Evolutionary conservation across 352 stramenopile species (phyloP).

Genomic region (Phytopythium montanum): DNA sequence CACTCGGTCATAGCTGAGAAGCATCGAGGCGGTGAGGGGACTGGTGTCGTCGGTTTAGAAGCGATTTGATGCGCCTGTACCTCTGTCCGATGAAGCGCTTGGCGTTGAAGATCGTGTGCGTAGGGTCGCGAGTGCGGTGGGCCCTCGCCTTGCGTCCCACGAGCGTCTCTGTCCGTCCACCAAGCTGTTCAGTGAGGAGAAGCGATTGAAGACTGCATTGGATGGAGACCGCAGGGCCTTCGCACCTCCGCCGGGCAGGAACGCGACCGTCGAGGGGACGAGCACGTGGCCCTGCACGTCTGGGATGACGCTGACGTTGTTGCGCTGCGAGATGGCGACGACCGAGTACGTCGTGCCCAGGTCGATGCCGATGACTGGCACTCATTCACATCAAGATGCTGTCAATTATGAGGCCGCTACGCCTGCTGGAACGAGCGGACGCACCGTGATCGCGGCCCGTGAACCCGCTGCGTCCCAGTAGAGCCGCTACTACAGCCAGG

Average conservation of each 20-base stretch:
- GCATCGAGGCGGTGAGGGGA: too few relatives aligned
- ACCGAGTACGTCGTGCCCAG: constrained; percentile 79
- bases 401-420: neutral
- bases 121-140: constrained; percentile 45
- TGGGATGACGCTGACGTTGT: constrained; percentile 57
- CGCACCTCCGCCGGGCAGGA: constrained; percentile 42
- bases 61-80: neutral
- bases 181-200: neutral
- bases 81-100: constrained; percentile 69
- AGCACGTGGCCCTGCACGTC: constrained; percentile 46
- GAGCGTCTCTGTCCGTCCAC: constrained; percentile 23
- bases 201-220: too few relatives aligned
- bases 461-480: constrained; percentile 54
- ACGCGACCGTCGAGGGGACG: constrained; percentile 65
- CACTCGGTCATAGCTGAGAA: constrained; percentile 26
- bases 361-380: constrained; percentile 61
- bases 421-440: neutral
- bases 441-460: constrained; percentile 53
- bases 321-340: constrained; percentile 62
- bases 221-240: too few relatives aligned
- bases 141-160: constrained; percentile 45
- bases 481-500: constrained; percentile 35
- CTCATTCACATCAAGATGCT: neutral
- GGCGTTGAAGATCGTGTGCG: constrained; percentile 72
- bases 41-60: too few relatives aligned